Base-by-base conservation (phyloP, 495 filamentous ascomycete species). In the Ascobolus immersus region DNA sequence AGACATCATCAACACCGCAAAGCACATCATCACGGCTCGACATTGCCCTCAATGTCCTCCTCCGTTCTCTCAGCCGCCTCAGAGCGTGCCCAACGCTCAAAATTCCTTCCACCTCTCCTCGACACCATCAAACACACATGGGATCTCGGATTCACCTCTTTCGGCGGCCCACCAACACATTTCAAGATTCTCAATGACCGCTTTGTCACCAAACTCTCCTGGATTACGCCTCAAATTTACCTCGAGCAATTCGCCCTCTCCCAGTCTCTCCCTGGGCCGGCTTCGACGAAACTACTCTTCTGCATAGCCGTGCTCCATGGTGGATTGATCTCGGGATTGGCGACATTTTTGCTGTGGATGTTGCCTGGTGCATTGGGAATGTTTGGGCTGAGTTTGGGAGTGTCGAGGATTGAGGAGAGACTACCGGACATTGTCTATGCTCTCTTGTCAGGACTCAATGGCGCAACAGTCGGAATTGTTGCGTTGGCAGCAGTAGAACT, bases 221-320 rank as follows among this genome's bases (percentile, higher is more conserved):
- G 77, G 77, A 68, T 82, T 26, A 69, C 80, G 50, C 73, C 79
- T 40, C 69, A 74, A 42, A 61, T 70, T 36, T 89, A 76, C 52
- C 73, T 81, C 52, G 77, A 89, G 44, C 61, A 82, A 11, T 89
- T 84, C 49, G 73, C 72, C 13, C 54, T 89, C 39, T 73, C 65
- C 29, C 77, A 82, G 49, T 68, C 69, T 10, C 62, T 82, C 13
- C 68, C 73, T 0, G 78, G 78, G 0, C 77, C 78, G 0, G 77
- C 48, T 1, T 74, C 67, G 45, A 81, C 76, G 12, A 84, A 84
- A 52, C 78, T 84, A 69, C 44, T 67, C 0, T 82, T 76, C 41
- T 75, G 70, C 40, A 67, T 84, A 19, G 67, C 71, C 19, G 44
- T 74, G 24, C 59, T 81, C 7, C 67, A 68, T 33, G 60, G 58